Base-by-base conservation (phyloP, 2,329 filamentous ascomycete genomes). In the Periconia macrospinosa region DNA sequence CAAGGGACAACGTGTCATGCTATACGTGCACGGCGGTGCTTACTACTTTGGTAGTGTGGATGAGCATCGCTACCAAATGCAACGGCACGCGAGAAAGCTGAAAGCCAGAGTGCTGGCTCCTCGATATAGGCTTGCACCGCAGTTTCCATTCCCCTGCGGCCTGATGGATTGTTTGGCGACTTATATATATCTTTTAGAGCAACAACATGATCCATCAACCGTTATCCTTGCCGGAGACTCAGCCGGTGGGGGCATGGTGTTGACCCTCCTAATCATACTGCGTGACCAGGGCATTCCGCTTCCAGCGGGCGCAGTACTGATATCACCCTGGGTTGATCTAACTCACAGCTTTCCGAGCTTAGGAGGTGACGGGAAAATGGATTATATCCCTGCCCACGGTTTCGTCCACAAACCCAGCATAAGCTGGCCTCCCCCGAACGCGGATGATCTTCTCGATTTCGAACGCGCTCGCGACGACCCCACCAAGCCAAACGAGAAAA, bases 1-100 rank as follows among this genome's bases (percentile, higher is more conserved):
- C 17, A 80, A 82, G 19, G 83, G 84, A 17, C 86, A 86, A 61
- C 86, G 92, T 49, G 86, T 96, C 53, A 96, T 97, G 84, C 79
- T 99, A 20, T 97, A 97, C 74, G 81, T 97, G 19, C 94, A 97
- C 68, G 94, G 94, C 14, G 93, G 93, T 7, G 93, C 90, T 18
- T 97, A 96, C 75, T 99, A 88, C 76, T 97, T 99, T 71, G 93
- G 94, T 14, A 95, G 91, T 63, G 88, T 97, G 37, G 92, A 97
- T 69, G 92, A 96, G 73, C 94, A 97, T 78, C 87, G 94, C n/a
- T 97, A 97, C 76, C 93, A 97, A 80, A 86, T 99, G 81, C 94
- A 99, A 75, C 84, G 93, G 46, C 92, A 97, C 81, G 94, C 94
- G 27, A 84, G 94, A 50, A 97, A 97, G 76, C 81, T 99, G 56